phyloP scores from a whole-genome alignment of 73 alveolate species.

The Paramecium bursaria region DNA sequence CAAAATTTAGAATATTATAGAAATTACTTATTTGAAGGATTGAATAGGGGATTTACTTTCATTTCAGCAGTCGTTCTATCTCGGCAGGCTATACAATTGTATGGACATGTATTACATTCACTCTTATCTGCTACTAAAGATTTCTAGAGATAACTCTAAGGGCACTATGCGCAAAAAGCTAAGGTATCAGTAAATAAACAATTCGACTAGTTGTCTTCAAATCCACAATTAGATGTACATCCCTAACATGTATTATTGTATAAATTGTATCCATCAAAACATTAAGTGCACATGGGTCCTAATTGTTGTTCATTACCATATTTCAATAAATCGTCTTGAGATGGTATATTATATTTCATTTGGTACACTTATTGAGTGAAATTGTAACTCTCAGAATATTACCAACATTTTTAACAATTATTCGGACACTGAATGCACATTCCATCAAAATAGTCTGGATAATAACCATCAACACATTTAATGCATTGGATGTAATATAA shows the following conservation, averaged over 20 bases:
- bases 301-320: too few species aligned
- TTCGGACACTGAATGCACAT: not conserved
- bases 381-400: slow-evolving; percentile 13
- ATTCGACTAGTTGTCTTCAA: not conserved
- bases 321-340: too few species aligned
- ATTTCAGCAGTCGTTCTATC: slow-evolving; percentile 24
- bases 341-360: too few species aligned
- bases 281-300: slow-evolving; percentile 25
- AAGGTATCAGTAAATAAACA: slow-evolving; percentile 6
- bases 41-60: slow-evolving; percentile 10
- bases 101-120: slow-evolving; percentile 50
- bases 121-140: not conserved
- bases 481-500: not conserved
- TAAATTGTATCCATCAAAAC: not conserved
- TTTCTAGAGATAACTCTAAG: not conserved
- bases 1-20: not conserved
- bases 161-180: slow-evolving; percentile 46
- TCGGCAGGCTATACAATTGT: slow-evolving; percentile 10
- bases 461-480: slow-evolving; percentile 35
- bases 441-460: slow-evolving; percentile 38
- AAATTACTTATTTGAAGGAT: slow-evolving; percentile 27
- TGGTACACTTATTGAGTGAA: not conserved
- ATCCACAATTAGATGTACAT: slow-evolving; percentile 15
- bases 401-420: slow-evolving; percentile 5
- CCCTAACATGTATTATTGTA: slow-evolving; percentile 23